A percentile compares a stretch with the other conserved stretches of the same genome.
Evolutionary conservation across 2,329 filamentous ascomycete species (phyloP).

Genomic region (Colletotrichum sp.): DNA sequence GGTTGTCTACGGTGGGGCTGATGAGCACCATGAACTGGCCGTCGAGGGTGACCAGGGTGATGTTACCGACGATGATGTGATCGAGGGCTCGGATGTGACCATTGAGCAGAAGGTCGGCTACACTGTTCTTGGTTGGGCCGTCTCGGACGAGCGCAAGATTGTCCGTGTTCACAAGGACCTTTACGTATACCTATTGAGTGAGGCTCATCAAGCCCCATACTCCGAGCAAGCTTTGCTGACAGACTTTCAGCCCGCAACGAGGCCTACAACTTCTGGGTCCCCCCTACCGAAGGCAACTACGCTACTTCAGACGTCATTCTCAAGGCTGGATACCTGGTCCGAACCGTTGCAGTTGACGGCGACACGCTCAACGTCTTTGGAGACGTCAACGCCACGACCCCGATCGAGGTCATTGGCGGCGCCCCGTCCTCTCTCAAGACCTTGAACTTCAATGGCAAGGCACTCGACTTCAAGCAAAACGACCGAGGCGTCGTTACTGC

Average conservation of each 20-base stretch:
- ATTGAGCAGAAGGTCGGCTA: conserved; percentile 13
- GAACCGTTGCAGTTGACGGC: conserved; percentile 18
- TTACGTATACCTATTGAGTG: conserved; percentile 32
- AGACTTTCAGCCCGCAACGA: conserved; percentile 22
- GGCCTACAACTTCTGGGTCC: conserved; percentile 29
- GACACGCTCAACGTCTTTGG: conserved; percentile 25
- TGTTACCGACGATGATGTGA: background rate
- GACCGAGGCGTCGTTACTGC: conserved; percentile 22
- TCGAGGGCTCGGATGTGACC: conserved; percentile 11
- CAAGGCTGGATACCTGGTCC: conserved; percentile 27
- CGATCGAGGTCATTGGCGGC: conserved; percentile 26
- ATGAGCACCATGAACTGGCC: conserved; percentile 65
- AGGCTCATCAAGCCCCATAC: background rate
- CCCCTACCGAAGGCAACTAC: conserved; percentile 18
- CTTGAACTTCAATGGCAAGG: conserved; percentile 23
- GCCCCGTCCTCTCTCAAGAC: conserved; percentile 18
- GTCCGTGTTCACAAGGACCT: conserved; percentile 13
- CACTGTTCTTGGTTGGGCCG: conserved; percentile 19
- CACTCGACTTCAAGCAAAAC: conserved; percentile 21
- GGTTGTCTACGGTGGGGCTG: conserved; percentile 64
- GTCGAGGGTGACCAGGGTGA: conserved; percentile 28
- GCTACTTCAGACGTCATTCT: conserved; percentile 25
- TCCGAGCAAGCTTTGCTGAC: background rate
- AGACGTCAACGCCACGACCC: conserved; percentile 26
- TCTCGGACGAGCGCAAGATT: conserved; percentile 19